A percentile compares a stretch with the other conserved stretches of the same genome.
Evolutionary conservation across 2,329 filamentous ascomycete species (phyloP).

Genomic region (Metarhizium humberi): DNA sequence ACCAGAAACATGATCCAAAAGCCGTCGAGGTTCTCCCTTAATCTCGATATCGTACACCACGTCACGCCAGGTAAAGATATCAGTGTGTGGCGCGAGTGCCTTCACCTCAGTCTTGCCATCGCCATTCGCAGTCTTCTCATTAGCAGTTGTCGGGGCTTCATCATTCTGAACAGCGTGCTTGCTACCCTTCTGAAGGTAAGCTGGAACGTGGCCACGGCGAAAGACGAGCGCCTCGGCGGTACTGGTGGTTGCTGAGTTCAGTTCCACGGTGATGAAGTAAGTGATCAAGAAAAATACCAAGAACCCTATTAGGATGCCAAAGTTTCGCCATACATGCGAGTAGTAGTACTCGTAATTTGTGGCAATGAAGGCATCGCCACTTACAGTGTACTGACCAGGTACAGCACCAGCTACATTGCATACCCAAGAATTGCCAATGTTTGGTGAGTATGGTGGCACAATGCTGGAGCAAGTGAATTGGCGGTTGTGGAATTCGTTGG

Average conservation of each 20-base stretch:
- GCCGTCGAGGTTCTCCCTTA: conserved; percentile 59
- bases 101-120: conserved; percentile 13
- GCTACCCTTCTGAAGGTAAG: conserved; percentile 24
- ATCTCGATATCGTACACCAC: conserved; percentile 65
- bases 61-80: conserved; percentile 70
- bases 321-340: conserved; percentile 55
- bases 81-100: conserved; percentile 33
- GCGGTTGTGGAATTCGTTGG: conserved; percentile 60
- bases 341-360: conserved; percentile 47
- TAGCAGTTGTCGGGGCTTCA: conserved; percentile 16
- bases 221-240: conserved; percentile 65
- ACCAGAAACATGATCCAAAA: conserved; percentile 72
- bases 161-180: conserved; percentile 20
- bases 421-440: conserved; percentile 37
- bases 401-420: conserved; percentile 46
- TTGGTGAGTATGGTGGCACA: conserved; percentile 35
- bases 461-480: conserved; percentile 45
- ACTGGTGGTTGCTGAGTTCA: conserved; percentile 53
- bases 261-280: conserved; percentile 55
- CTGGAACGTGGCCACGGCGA: conserved; percentile 42
- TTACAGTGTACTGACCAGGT: conserved; percentile 43
- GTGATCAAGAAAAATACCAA: conserved; percentile 52
- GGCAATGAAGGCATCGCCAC: conserved; percentile 51
- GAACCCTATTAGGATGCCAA: conserved; percentile 59
- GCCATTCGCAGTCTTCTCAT: conserved; percentile 7